Conservation (phyloP, 768 basidiomycete genomes). For the Hygrophoropsis aurantiaca region DNA sequence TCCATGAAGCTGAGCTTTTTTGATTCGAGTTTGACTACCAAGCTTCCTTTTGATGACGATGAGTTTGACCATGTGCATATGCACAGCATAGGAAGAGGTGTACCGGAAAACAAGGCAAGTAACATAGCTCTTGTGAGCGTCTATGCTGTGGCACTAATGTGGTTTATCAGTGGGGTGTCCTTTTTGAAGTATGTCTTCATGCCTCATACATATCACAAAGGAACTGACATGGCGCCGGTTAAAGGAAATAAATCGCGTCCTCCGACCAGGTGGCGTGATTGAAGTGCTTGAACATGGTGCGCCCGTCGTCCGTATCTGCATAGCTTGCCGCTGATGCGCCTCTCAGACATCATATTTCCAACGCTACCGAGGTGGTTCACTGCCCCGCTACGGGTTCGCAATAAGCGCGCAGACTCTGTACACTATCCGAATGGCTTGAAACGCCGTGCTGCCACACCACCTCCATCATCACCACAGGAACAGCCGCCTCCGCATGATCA, state of each 20-base stretch:
- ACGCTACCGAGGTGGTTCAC: conserved; percentile 77
- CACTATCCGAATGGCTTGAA: conserved; percentile 50
- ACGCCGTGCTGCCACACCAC: conserved; percentile 28
- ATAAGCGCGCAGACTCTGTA: conserved; percentile 47
- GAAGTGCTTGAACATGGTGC: conserved; percentile 75
- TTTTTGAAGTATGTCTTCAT: conserved; percentile 56
- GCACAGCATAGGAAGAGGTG: conserved; percentile 58
- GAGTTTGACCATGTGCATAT: conserved; percentile 84
- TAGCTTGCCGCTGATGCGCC: not conserved
- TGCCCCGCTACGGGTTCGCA: conserved; percentile 57
- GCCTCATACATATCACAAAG: not conserved
- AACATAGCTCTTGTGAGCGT: conserved; percentile 5
- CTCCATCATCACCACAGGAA: conserved; percentile 27
- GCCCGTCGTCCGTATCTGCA: conserved; percentile 9
- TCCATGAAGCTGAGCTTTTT: not conserved
- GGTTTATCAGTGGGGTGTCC: conserved; percentile 54
- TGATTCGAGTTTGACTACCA: conserved; percentile 62
- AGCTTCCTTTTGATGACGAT: conserved; percentile 78
- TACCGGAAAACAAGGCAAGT: conserved; percentile 72
- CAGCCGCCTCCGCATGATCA: conserved; percentile 59
- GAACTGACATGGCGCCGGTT: conserved; percentile 4
- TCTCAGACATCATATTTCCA: conserved; percentile 73
- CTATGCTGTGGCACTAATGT: conserved; percentile 3
- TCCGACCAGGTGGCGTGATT: conserved; percentile 67
- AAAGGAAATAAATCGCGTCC: conserved; percentile 71